These are phyloP conservation scores for Coleophoma crateriformis DNA, from an alignment of 2,329 filamentous ascomycete genomes.

Conservation along the genomic window DNA sequence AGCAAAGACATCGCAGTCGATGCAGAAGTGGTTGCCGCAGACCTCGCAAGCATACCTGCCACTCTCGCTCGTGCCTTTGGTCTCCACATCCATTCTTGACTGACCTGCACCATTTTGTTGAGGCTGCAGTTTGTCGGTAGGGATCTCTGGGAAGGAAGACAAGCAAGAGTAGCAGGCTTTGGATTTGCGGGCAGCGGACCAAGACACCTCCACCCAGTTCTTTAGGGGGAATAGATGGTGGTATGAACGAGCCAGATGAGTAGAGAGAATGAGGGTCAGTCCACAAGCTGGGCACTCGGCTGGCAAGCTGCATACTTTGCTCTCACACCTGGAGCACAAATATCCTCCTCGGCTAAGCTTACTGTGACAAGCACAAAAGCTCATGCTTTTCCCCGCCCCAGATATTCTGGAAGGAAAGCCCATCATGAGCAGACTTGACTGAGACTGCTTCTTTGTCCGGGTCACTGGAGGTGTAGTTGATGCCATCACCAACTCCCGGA, in stretches of 20 bases:
- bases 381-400: slow-evolving; percentile 57
- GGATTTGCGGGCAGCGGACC: slow-evolving; percentile 57
- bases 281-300: slow-evolving; percentile 88
- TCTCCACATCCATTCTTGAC: slow-evolving; percentile 24
- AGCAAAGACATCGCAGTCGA: slow-evolving; percentile 94
- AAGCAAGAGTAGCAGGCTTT: slow-evolving; percentile 74
- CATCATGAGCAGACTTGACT: slow-evolving; percentile 83
- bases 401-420: slow-evolving; percentile 88
- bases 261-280: slow-evolving; percentile 88
- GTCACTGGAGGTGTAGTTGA: slow-evolving; percentile 87
- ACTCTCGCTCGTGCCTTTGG: slow-evolving; percentile 74
- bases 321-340: slow-evolving; percentile 79
- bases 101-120: not conserved
- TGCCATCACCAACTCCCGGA: slow-evolving; percentile 81
- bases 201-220: slow-evolving; percentile 88
- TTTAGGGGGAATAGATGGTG: slow-evolving; percentile 86
- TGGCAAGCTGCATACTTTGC: slow-evolving; percentile 85
- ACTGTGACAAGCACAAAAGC: slow-evolving; percentile 88
- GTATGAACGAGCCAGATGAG: slow-evolving; percentile 87
- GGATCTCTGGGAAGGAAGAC: slow-evolving; percentile 55
- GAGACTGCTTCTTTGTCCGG: slow-evolving; percentile 53
- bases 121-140: not conserved
- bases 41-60: slow-evolving; percentile 82
- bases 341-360: slow-evolving; percentile 80
- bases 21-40: slow-evolving; percentile 91